A percentile compares a stretch with the other conserved stretches of the same genome.
Conservation (phyloP, 2,329 filamentous ascomycete genomes). For the Xylaria sp. region DNA sequence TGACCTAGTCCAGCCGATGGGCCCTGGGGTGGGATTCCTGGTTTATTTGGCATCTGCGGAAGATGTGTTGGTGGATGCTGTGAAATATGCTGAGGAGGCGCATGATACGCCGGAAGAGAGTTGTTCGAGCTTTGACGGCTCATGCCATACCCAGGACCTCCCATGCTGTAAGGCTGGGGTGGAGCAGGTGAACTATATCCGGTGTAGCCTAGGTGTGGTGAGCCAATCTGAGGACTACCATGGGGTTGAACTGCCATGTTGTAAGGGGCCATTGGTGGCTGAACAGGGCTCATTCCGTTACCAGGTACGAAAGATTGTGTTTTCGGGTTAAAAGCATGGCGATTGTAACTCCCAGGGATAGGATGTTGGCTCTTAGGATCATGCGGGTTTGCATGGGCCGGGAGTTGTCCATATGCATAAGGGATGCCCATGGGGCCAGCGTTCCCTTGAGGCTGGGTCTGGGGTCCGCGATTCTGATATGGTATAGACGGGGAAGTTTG, state of each 20-base stretch:
- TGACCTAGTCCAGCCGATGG: slow-evolving; percentile 52
- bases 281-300: slow-evolving; percentile 61
- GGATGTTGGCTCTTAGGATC: slow-evolving; percentile 83
- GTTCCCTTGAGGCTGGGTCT: slow-evolving; percentile 43
- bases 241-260: slow-evolving; percentile 59
- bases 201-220: slow-evolving; percentile 62
- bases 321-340: slow-evolving; percentile 92
- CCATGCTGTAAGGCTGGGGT: slow-evolving; percentile 60
- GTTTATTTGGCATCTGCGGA: slow-evolving; percentile 60
- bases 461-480: slow-evolving; percentile 46
- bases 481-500: slow-evolving; percentile 43
- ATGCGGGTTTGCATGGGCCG: slow-evolving; percentile 74
- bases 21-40: slow-evolving; percentile 55
- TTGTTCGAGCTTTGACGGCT: slow-evolving; percentile 66
- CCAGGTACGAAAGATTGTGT: slow-evolving; percentile 90
- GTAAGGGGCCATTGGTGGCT: slow-evolving; percentile 61
- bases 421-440: slow-evolving; percentile 55
- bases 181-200: slow-evolving; percentile 60
- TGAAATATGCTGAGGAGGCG: slow-evolving; percentile 53
- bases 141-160: slow-evolving; percentile 63
- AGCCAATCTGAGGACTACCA: slow-evolving; percentile 64
- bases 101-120: slow-evolving; percentile 63
- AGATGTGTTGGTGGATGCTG: slow-evolving; percentile 56
- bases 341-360: slow-evolving; percentile 83
- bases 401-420: slow-evolving; percentile 84